Evolutionary conservation across 768 basidiomycete species (phyloP), one percentile per base, ranked within the genome.

Genomic region (Hirschioporus abietinus): DNA sequence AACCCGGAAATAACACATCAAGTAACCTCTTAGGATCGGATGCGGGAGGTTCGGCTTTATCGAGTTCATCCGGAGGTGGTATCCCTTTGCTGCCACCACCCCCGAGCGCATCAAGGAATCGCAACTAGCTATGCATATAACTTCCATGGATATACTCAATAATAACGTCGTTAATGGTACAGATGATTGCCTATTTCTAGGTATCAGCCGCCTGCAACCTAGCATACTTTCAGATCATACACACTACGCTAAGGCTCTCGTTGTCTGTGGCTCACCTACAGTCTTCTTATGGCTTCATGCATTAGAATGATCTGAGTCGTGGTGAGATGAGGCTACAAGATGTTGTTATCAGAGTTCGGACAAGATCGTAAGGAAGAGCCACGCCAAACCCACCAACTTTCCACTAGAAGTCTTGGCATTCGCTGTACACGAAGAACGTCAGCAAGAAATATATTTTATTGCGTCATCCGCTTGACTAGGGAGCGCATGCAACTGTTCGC

Each of bases 21-120:
- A 74, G 77, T 7, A 81, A 74, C 68, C 71, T 86, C 36, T 70
- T 86, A 23, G 79, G 76, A 62, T 78, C 79, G n/a, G 70, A 72
- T 36, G 70, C 71, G 9, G 64, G 69, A 9, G 63, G 63, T 26
- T 57, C 58, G 4, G 35, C 7, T 36, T 36, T 36, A 36, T 67
- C 68, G 15, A 68, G 68, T 58, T 77, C 82, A 52, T 77, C 81
- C 59, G 63, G 67, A 20, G 71, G 73, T 58, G 78, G 79, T 23
- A 76, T 92, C 60, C 91, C 92, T 8, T 79, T 93, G n/a, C 77
- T 94, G 36, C 92, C 93, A 2, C 93, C 92, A n/a, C 92, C 92
- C 7, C 92, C 92, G 9, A 85, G 86, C 74, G 83, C 83, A n/a
- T 78, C 78, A 35, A 85, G 80, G 76, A 83, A 76, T 71, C 81